Percentiles rank a stretch among this genome's conserved stretches.
Conservation (phyloP, 2,329 filamentous ascomycete species). For the Aureobasidium sp. region DNA sequence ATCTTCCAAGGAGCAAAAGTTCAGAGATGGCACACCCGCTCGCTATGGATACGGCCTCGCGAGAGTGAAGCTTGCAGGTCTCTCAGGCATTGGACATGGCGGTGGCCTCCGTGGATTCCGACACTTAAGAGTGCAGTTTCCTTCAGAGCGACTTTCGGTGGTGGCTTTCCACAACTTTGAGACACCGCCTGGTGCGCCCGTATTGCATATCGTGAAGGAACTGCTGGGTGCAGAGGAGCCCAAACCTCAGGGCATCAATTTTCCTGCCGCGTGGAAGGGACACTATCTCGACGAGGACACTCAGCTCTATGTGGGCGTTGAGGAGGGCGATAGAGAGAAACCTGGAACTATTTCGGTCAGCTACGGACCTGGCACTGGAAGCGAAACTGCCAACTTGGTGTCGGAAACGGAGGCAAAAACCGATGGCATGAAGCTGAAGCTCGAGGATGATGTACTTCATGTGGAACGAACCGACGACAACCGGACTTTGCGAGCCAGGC, state of each 20-base stretch:
- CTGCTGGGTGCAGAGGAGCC: slow-evolving; percentile 32
- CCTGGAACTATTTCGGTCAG: slow-evolving; percentile 34
- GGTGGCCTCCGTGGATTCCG: slow-evolving; percentile 50
- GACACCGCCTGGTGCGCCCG: slow-evolving; percentile 31
- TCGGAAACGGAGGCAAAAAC: slow-evolving; percentile 29
- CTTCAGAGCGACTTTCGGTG: slow-evolving; percentile 41
- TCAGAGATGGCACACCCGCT: slow-evolving; percentile 39
- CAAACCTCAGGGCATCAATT: slow-evolving; percentile 13
- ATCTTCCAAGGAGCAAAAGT: slow-evolving; percentile 33
- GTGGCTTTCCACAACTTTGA: slow-evolving; percentile 49
- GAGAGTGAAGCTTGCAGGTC: slow-evolving; percentile 31
- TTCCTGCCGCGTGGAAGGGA: slow-evolving; percentile 37
- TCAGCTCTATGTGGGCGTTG: slow-evolving; percentile 36
- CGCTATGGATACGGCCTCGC: slow-evolving; percentile 44
- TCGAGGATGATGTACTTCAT: slow-evolving; percentile 36
- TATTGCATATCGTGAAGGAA: slow-evolving; percentile 36
- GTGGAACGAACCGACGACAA: slow-evolving; percentile 37
- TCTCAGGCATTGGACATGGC: slow-evolving; percentile 41
- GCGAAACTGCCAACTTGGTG: slow-evolving; percentile 31
- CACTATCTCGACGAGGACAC: slow-evolving; percentile 44
- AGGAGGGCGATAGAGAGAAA: slow-evolving; percentile 26
- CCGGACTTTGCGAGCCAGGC: slow-evolving; percentile 30
- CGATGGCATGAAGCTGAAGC: slow-evolving; percentile 29
- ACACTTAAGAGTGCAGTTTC: slow-evolving; percentile 39
- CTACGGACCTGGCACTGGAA: slow-evolving; percentile 30